phyloP scores from a whole-genome alignment of 208 protist species.

The Leishmania tarentolae region DNA sequence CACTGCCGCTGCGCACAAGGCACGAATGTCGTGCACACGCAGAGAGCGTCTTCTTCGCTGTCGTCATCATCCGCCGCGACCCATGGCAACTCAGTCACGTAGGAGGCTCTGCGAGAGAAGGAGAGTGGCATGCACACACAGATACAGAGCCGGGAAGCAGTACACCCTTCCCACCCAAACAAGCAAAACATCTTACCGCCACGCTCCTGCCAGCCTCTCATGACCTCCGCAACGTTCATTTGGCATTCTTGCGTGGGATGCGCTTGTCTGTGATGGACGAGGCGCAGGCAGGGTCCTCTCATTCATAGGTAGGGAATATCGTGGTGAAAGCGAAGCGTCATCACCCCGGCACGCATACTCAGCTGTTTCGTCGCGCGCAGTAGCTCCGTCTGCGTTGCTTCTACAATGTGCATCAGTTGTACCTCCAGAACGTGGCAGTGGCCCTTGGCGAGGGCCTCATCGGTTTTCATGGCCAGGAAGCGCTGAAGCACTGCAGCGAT shows the following conservation, averaged over 20 bases:
- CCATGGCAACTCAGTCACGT: neutral
- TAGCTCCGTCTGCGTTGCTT: slow-evolving; percentile 48
- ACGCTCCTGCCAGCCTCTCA: neutral
- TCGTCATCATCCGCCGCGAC: neutral
- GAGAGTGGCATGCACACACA: neutral
- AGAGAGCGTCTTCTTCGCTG: neutral
- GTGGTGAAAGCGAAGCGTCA: slow-evolving; percentile 54
- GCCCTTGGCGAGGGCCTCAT: slow-evolving; percentile 5
- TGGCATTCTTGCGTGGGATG: neutral
- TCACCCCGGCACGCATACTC: slow-evolving; percentile 28
- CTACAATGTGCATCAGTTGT: slow-evolving; percentile 47
- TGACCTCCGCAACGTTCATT: neutral
- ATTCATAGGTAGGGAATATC: slow-evolving; percentile 35
- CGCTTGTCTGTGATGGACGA: neutral
- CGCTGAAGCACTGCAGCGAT: slow-evolving; percentile 39
- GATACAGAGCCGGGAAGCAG: neutral
- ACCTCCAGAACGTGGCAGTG: slow-evolving; percentile 35
- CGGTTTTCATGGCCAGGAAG: slow-evolving; percentile 5
- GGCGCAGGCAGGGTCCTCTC: slow-evolving; percentile 1
- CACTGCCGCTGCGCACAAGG: neutral
- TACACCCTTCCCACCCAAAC: neutral
- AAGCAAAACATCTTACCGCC: neutral
- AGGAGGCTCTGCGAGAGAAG: neutral
- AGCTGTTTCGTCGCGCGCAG: slow-evolving; percentile 46
- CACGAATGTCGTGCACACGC: neutral